Conservation (phyloP, 495 filamentous ascomycete genomes). For the Xylaria flabelliformis region DNA sequence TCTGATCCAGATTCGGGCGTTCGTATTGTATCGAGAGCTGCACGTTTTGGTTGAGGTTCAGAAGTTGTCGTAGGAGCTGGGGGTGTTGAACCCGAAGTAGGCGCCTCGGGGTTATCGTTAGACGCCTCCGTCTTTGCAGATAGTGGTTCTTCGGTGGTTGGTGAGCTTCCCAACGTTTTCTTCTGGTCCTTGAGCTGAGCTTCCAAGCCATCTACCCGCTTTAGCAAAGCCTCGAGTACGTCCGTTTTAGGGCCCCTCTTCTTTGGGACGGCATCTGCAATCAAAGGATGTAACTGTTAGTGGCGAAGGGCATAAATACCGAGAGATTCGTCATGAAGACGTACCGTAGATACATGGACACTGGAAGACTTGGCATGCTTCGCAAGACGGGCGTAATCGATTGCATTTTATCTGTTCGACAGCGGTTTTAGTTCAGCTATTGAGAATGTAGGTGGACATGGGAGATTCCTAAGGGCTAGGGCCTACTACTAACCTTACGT, state of each 20-base stretch:
- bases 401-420: conserved; percentile 84
- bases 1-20: conserved; percentile 37
- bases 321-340: conserved; percentile 29
- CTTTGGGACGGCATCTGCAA: conserved; percentile 81
- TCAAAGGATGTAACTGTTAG: conserved; percentile 30
- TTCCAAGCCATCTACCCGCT: conserved; percentile 83
- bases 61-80: conserved; percentile 24
- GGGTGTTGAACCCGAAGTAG: conserved; percentile 19
- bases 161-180: conserved; percentile 53
- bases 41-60: conserved; percentile 38
- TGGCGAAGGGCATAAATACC: background rate
- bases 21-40: conserved; percentile 31
- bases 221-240: conserved; percentile 81
- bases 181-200: conserved; percentile 75
- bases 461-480: background rate
- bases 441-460: conserved; percentile 7
- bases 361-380: conserved; percentile 87
- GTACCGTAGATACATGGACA: conserved; percentile 88
- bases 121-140: conserved; percentile 21
- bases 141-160: conserved; percentile 42
- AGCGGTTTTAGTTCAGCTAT: conserved; percentile 31
- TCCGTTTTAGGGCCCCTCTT: conserved; percentile 90
- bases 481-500: conserved; percentile 66
- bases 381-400: conserved; percentile 80
- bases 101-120: conserved; percentile 10